Percentiles rank a stretch among this genome's conserved stretches.
Conservation (phyloP, 2,329 filamentous ascomycete genomes). For the Microdochium bolleyi region DNA sequence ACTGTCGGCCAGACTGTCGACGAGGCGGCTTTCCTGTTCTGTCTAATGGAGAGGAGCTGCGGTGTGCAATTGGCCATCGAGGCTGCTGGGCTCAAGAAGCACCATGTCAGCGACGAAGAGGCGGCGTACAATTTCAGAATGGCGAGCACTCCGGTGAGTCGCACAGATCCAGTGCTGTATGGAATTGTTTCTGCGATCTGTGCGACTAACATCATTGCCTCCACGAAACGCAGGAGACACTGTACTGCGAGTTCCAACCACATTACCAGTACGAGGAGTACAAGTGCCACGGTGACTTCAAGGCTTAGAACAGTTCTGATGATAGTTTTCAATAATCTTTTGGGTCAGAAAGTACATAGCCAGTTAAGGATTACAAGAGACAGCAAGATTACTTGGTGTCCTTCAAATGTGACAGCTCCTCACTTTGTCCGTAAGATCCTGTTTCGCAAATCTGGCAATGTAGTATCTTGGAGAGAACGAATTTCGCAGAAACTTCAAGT, state of each 20-base stretch:
- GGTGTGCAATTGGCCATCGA: slow-evolving; percentile 52
- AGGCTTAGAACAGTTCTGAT: not conserved
- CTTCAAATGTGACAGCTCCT: too few relatives aligned
- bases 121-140: slow-evolving; percentile 10
- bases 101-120: slow-evolving; percentile 18
- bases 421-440: too few relatives aligned
- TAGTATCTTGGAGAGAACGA: too few relatives aligned
- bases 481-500: too few relatives aligned
- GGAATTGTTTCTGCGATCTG: not conserved
- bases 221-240: not conserved
- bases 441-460: too few relatives aligned
- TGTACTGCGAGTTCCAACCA: not conserved
- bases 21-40: slow-evolving; percentile 57
- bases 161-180: too few relatives aligned
- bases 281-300: not conserved
- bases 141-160: not conserved
- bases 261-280: not conserved
- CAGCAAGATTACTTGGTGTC: too few relatives aligned
- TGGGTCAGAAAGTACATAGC: too few relatives aligned
- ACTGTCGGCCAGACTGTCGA: slow-evolving; percentile 57
- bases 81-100: slow-evolving; percentile 16
- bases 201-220: not conserved
- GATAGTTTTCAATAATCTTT: too few relatives aligned
- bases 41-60: slow-evolving; percentile 53
- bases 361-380: too few relatives aligned